These are phyloP conservation scores for Biscogniauxia sp. DNA, from an alignment of 2,329 filamentous ascomycete genomes.

Conservation along the genomic window DNA sequence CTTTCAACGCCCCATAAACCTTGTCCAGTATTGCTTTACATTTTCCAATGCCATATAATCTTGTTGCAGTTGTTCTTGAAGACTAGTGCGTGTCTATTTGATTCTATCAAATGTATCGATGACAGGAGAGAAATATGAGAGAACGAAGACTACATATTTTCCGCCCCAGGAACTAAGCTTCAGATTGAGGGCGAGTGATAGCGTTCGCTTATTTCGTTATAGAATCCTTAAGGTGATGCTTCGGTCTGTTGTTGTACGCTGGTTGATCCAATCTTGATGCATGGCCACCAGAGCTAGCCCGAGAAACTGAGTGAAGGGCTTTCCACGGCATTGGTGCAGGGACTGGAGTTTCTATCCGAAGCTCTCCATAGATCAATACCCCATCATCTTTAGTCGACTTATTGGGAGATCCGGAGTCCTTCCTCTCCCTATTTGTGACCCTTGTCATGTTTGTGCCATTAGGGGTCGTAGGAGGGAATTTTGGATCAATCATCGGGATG, in stretches of 20 bases:
- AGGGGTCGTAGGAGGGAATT: neutral
- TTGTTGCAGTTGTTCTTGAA: neutral
- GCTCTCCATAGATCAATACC: neutral
- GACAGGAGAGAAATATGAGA: too few relatives aligned
- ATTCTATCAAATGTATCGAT: too few relatives aligned
- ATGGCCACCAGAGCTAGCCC: neutral
- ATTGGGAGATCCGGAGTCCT: neutral
- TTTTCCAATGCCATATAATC: constrained; percentile 10
- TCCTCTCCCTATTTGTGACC: neutral
- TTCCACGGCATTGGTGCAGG: neutral
- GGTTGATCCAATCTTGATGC: neutral
- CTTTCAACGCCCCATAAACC: constrained; percentile 13
- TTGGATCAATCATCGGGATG: neutral
- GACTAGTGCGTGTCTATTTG: neutral
- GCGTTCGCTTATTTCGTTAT: neutral
- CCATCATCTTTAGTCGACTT: neutral
- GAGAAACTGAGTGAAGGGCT: neutral
- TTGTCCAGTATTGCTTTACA: constrained; percentile 11
- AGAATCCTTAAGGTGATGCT: neutral
- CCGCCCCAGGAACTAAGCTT: neutral
- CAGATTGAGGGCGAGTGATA: neutral
- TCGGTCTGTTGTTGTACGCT: neutral
- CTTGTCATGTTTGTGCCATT: neutral
- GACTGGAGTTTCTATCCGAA: neutral
- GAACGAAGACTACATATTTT: too few relatives aligned